Percentiles rank a stretch among this genome's conserved stretches.
Evolutionary conservation across 495 filamentous ascomycete genomes (phyloP).

Genomic region (Talaromyces ruber): DNA sequence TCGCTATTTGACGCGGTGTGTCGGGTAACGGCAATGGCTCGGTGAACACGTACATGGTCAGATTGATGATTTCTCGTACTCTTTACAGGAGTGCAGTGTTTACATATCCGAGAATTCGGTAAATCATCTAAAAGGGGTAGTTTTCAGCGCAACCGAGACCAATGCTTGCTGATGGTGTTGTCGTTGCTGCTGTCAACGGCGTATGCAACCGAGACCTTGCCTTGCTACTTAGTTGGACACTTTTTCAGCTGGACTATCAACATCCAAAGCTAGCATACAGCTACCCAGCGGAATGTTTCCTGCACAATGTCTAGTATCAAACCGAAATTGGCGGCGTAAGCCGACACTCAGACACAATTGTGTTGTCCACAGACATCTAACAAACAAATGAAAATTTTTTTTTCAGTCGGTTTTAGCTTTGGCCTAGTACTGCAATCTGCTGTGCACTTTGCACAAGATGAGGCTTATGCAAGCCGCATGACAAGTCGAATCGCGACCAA

Average conservation of each 20-base stretch:
- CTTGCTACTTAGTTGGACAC: neutral
- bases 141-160: neutral
- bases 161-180: neutral
- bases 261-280: neutral
- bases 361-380: neutral
- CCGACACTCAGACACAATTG: neutral
- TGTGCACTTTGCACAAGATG: neutral
- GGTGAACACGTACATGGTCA: neutral
- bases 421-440: neutral
- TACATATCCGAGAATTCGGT: neutral
- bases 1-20: neutral
- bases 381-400: neutral
- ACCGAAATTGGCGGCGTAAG: neutral
- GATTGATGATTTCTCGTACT: neutral
- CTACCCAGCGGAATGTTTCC: neutral
- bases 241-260: neutral
- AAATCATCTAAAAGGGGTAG: neutral
- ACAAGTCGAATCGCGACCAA: neutral
- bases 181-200: neutral
- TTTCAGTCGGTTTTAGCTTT: neutral
- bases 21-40: neutral
- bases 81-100: neutral
- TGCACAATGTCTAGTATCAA: neutral
- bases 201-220: neutral
- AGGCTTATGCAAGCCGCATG: neutral